phyloP scores from a whole-genome alignment of 371 early-diverging fungal genomes.

The Synchytrium microbalum region DNA sequence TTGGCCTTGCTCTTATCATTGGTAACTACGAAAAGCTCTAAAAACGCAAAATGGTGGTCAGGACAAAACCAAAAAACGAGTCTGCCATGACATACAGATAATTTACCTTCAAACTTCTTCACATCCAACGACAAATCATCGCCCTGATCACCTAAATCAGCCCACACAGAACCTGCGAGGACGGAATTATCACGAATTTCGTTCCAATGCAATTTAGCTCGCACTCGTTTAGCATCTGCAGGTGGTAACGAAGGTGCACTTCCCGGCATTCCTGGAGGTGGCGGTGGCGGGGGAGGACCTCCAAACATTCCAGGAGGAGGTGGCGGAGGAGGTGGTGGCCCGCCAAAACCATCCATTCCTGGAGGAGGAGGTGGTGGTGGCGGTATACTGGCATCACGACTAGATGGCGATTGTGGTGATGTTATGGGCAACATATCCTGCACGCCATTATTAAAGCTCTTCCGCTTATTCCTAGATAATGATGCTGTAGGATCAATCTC shows the following conservation, averaged over 20 bases:
- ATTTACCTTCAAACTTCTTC: conserved; percentile 36
- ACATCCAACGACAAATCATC: conserved; percentile 26
- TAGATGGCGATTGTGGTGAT: not conserved
- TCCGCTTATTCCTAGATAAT: not conserved
- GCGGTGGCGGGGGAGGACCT: conserved; percentile 9
- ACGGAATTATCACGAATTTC: conserved; percentile 28
- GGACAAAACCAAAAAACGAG: too few relatives aligned
- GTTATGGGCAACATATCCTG: not conserved
- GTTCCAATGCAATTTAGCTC: conserved; percentile 41
- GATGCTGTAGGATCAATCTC: too few relatives aligned
- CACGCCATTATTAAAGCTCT: not conserved
- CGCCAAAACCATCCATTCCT: conserved; percentile 1
- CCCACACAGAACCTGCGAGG: conserved; percentile 5
- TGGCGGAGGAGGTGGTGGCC: conserved; percentile 18
- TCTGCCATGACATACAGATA: too few relatives aligned
- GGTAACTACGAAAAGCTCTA: conserved; percentile 22
- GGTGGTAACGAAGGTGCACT: not conserved
- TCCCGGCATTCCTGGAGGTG: not conserved
- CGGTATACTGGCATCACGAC: not conserved
- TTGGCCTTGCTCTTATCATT: conserved; percentile 10
- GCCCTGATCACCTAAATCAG: conserved; percentile 5
- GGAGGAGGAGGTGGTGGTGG: conserved; percentile 19
- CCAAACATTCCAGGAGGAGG: conserved; percentile 8
- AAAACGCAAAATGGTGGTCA: too few relatives aligned
- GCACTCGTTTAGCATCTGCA: conserved; percentile 15